phyloP scores from a whole-genome alignment of 306 rosid genomes.

The Trichosanthes truncata region DNA sequence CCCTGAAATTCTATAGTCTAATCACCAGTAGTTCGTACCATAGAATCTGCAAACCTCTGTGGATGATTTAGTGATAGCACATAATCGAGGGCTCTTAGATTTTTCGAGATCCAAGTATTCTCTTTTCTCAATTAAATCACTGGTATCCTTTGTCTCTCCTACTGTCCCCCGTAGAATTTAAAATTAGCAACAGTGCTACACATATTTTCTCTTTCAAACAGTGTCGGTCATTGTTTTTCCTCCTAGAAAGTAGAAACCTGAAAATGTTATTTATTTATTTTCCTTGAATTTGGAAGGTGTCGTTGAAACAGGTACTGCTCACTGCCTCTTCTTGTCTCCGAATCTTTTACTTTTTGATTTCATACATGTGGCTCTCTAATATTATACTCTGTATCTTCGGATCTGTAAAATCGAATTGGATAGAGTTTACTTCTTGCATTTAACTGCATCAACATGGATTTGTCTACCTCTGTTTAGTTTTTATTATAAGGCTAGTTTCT shows the following conservation, averaged over 20 bases:
- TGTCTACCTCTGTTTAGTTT: background rate
- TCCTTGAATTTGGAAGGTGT: background rate
- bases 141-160: conserved; percentile 21
- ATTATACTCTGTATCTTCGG: background rate
- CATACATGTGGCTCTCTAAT: background rate
- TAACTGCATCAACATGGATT: background rate
- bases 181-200: background rate
- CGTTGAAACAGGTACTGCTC: conserved; percentile 15
- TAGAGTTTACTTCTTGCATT: background rate
- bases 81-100: background rate
- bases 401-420: background rate
- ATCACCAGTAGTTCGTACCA: background rate
- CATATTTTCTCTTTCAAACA: conserved; percentile 10
- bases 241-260: conserved; percentile 8
- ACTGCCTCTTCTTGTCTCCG: conserved; percentile 16
- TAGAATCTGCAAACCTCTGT: background rate
- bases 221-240: conserved; percentile 39
- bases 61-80: background rate
- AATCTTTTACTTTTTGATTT: conserved; percentile 1
- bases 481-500: background rate
- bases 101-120: background rate
- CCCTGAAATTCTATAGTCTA: background rate
- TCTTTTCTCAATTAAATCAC: background rate
- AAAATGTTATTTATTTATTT: background rate
- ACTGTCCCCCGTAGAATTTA: conserved; percentile 15